A percentile compares a stretch with the other conserved stretches of the same genome.
phyloP scores from a whole-genome alignment of 1,284 basidiomycete species.

The Phlebopus sp. region DNA sequence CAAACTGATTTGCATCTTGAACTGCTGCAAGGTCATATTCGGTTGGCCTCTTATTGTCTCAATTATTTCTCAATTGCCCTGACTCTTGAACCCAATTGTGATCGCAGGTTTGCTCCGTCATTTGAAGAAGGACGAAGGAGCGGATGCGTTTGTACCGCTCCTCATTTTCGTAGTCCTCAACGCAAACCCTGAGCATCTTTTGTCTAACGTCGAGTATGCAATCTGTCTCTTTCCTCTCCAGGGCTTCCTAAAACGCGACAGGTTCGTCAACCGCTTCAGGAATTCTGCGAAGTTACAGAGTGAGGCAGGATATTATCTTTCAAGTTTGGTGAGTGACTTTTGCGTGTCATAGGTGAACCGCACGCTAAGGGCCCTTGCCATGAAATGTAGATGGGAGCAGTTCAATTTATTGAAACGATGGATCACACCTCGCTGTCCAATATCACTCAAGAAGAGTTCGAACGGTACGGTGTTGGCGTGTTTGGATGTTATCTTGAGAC shows the following conservation, averaged over 20 bases:
- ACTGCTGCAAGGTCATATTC: conserved; percentile 99
- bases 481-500: not conserved
- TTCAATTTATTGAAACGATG: conserved; percentile 96
- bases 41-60: conserved; percentile 51
- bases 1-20: conserved; percentile 96
- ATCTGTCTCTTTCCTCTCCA: not conserved
- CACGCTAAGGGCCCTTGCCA: conserved; percentile 1
- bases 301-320: conserved; percentile 97
- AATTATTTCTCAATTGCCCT: conserved; percentile 10
- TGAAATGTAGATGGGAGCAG: conserved; percentile 75
- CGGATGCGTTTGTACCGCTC: conserved; percentile 93
- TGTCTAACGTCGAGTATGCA: conserved; percentile 92
- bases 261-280: conserved; percentile 94
- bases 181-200: conserved; percentile 88
- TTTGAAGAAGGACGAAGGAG: conserved; percentile 72
- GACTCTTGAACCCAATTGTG: conserved; percentile 4
- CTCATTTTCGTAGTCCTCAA: conserved; percentile 93
- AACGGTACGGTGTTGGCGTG: conserved; percentile 48
- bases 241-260: conserved; percentile 28
- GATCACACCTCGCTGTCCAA: conserved; percentile 91
- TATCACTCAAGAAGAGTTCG: conserved; percentile 92
- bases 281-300: conserved; percentile 88
- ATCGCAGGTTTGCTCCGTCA: conserved; percentile 83
- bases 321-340: conserved; percentile 69
- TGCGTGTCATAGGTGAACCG: too few species aligned